phyloP scores from a whole-genome alignment of 2,329 filamentous ascomycete species.

The Arthrobotrys sphaeroides region DNA sequence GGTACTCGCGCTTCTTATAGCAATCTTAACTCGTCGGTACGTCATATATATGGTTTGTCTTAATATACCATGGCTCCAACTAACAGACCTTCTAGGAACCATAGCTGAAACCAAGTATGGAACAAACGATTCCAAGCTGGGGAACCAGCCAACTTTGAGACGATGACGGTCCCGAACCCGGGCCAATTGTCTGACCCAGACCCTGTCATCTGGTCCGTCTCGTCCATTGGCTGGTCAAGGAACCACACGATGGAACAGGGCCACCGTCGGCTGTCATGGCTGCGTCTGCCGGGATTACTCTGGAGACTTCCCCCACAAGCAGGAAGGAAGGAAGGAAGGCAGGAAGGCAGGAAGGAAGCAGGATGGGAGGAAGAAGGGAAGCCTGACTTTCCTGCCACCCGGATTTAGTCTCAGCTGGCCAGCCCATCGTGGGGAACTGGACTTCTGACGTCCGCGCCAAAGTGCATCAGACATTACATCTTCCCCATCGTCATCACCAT shows the following conservation, averaged over 20 bases:
- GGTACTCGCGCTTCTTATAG: neutral
- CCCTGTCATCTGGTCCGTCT: no score
- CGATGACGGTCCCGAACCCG: constrained; percentile 15
- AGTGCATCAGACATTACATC: constrained; percentile 21
- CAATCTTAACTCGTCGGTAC: no score
- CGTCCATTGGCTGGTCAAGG: constrained; percentile 14
- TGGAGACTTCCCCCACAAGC: no score
- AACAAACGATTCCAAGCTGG: no score
- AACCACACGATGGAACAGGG: constrained; percentile 14
- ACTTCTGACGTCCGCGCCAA: neutral
- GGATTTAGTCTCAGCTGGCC: constrained; percentile 36
- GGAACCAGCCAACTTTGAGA: constrained; percentile 8
- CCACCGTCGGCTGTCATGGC: constrained; percentile 11
- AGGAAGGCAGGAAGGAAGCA: constrained; percentile 8
- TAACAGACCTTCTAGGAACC: no score
- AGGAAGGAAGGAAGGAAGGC: constrained; percentile 8
- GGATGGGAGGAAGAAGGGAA: neutral
- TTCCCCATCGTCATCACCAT: constrained; percentile 11
- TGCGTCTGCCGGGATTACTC: constrained; percentile 23
- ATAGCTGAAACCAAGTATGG: no score
- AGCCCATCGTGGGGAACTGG: constrained; percentile 11
- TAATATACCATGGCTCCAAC: no score
- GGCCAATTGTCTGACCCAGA: constrained; percentile 24
- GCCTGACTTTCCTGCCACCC: constrained; percentile 50
- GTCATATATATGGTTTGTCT: no score